These are phyloP conservation scores for Xylariaceae sp. DNA, from an alignment of 2,329 filamentous ascomycete species.

Conservation along the genomic window DNA sequence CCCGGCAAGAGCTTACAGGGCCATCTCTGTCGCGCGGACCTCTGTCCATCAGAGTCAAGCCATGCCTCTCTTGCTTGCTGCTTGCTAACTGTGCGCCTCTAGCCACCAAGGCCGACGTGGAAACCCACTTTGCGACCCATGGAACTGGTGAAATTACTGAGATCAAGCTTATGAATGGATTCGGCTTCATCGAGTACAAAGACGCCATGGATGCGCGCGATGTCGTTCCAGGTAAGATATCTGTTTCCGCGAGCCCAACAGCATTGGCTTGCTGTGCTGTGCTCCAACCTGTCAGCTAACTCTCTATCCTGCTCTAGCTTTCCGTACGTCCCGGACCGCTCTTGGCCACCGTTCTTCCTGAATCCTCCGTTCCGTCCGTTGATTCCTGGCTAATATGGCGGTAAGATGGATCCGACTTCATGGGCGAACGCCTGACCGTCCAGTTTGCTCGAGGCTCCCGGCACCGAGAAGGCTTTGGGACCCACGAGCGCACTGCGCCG, in stretches of 20 bases:
- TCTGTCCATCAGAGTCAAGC: too few relatives aligned
- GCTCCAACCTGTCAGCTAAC: too few relatives aligned
- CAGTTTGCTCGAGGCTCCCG: constrained; percentile 90
- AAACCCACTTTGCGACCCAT: constrained; percentile 91
- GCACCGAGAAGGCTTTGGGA: constrained; percentile 41
- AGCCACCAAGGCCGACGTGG: constrained; percentile 87
- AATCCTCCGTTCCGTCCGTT: constrained; percentile 13
- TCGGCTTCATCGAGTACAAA: constrained; percentile 99
- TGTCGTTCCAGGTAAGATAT: constrained; percentile 82
- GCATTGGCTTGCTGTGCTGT: too few relatives aligned
- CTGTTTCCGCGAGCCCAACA: too few relatives aligned
- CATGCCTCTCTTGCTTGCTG: neutral
- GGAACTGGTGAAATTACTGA: constrained; percentile 96
- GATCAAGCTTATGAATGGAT: constrained; percentile 99
- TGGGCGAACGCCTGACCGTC: constrained; percentile 94
- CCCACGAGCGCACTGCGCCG: constrained; percentile 50
- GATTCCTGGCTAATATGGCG: constrained; percentile 30
- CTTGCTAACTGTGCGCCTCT: constrained; percentile 7
- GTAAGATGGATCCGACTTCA: constrained; percentile 92
- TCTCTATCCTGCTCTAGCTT: constrained; percentile 36
- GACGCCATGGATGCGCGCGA: constrained; percentile 97
- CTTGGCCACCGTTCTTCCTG: constrained; percentile 26
- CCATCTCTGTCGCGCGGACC: neutral
- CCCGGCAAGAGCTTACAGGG: constrained; percentile 1
- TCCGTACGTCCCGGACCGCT: constrained; percentile 45